phyloP scores from a whole-genome alignment of 805 yeast species.

The Sugiyamaella mastotermitis region DNA sequence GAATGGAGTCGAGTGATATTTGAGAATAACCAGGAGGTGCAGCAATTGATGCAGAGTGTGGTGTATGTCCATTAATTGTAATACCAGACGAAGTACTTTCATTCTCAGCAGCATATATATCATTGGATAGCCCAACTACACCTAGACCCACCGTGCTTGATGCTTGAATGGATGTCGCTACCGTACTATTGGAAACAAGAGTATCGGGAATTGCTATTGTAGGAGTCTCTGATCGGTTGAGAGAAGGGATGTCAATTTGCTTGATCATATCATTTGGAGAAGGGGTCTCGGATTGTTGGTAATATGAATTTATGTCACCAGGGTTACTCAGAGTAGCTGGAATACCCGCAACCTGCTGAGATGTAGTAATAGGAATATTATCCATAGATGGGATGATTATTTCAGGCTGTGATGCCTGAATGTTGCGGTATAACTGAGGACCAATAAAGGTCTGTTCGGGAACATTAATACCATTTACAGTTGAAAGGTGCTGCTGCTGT shows the following conservation, averaged over 20 bases:
- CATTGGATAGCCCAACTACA: not conserved
- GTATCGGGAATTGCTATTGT: not conserved
- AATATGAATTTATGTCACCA: too few species aligned
- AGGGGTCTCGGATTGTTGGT: too few species aligned
- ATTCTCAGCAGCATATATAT: too few species aligned
- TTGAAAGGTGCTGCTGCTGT: constrained; percentile 1
- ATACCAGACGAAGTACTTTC: constrained; percentile 1
- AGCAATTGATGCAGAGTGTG: constrained; percentile 9
- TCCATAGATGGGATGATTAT: not conserved
- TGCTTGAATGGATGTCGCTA: constrained; percentile 2
- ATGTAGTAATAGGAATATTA: not conserved
- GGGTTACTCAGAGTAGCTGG: too few species aligned
- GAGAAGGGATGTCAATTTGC: too few species aligned
- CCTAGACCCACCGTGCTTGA: constrained; percentile 1
- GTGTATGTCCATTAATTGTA: constrained; percentile 1
- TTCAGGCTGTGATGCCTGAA: not conserved
- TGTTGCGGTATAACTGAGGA: not conserved
- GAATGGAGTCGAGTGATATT: not conserved
- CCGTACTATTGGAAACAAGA: not conserved
- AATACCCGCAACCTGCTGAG: too few species aligned
- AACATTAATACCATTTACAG: not conserved
- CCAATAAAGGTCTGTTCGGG: not conserved
- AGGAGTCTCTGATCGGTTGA: not conserved
- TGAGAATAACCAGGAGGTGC: constrained; percentile 5
- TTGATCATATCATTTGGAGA: too few species aligned